A percentile compares a stretch with the other conserved stretches of the same genome.
These are phyloP conservation scores for Kurtzmaniella quercitrusa DNA, from an alignment of 1,139 yeast species.

Conservation along the genomic window DNA sequence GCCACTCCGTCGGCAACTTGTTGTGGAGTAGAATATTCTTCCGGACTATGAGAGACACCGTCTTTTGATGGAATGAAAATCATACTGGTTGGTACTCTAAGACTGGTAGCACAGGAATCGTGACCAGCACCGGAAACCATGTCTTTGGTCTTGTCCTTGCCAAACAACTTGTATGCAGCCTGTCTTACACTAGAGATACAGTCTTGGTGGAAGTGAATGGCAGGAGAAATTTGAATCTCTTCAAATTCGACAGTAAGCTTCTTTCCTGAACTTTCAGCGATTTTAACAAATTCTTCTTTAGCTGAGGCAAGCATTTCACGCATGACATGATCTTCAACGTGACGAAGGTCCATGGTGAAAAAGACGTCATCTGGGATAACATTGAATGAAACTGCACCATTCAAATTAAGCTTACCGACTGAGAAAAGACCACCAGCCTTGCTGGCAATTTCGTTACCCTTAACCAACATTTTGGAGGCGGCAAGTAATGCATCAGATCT, in stretches of 20 bases:
- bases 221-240: conserved; percentile 45
- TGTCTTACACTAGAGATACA: conserved; percentile 49
- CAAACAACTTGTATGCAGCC: conserved; percentile 49
- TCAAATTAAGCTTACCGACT: conserved; percentile 53
- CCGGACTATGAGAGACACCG: conserved; percentile 69
- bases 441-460: conserved; percentile 54
- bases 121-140: conserved; percentile 73
- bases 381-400: conserved; percentile 56
- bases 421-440: conserved; percentile 52
- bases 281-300: conserved; percentile 30
- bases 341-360: conserved; percentile 58
- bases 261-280: conserved; percentile 22
- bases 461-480: conserved; percentile 52
- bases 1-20: conserved; percentile 57
- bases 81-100: conserved; percentile 66
- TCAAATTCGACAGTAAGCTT: conserved; percentile 26
- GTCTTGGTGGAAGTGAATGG: conserved; percentile 50
- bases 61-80: conserved; percentile 67
- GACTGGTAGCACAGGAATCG: conserved; percentile 59
- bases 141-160: conserved; percentile 35
- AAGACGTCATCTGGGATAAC: conserved; percentile 61
- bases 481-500: conserved; percentile 62
- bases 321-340: conserved; percentile 44
- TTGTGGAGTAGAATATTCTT: conserved; percentile 61
- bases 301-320: conserved; percentile 36